Evolutionary conservation across 2,329 filamentous ascomycete genomes (phyloP).

Genomic region (Aplosporella prunicola): DNA sequence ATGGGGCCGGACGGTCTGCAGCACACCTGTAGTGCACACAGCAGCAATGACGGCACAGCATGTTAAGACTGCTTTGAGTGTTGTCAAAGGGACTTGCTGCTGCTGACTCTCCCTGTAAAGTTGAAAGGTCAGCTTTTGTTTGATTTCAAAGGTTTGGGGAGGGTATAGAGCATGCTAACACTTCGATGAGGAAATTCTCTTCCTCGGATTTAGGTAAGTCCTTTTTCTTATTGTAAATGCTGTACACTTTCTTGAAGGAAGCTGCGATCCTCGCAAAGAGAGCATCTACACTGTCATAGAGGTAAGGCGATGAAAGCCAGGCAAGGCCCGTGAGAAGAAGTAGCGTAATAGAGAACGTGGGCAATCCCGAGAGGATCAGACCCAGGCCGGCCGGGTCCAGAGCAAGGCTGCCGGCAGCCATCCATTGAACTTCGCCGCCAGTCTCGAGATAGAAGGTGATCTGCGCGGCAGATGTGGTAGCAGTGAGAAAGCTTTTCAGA

Average conservation of each 20-base stretch:
- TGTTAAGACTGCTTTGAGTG: too few species aligned
- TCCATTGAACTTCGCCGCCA: slow-evolving; percentile 32
- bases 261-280: slow-evolving; percentile 12
- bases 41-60: slow-evolving; percentile 15
- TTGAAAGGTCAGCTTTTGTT: too few species aligned
- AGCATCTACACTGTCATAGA: slow-evolving; percentile 18
- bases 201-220: too few species aligned
- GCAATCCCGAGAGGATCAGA: slow-evolving; percentile 26
- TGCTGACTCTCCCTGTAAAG: too few species aligned
- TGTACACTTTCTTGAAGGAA: slow-evolving; percentile 12
- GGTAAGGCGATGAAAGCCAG: slow-evolving; percentile 20
- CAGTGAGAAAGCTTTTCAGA: slow-evolving; percentile 28
- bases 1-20: slow-evolving; percentile 25
- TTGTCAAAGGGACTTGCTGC: too few species aligned
- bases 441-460: slow-evolving; percentile 33
- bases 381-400: slow-evolving; percentile 29
- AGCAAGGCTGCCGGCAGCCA: slow-evolving; percentile 25
- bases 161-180: too few species aligned
- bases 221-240: too few species aligned
- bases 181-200: too few species aligned
- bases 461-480: slow-evolving; percentile 25
- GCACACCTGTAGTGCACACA: slow-evolving; percentile 16
- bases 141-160: too few species aligned
- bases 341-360: slow-evolving; percentile 19
- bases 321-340: slow-evolving; percentile 20